Percentiles rank a stretch among this genome's conserved stretches.
Evolutionary conservation across 2,329 filamentous ascomycete genomes (phyloP).

Genomic region (Exophiala calicioides): DNA sequence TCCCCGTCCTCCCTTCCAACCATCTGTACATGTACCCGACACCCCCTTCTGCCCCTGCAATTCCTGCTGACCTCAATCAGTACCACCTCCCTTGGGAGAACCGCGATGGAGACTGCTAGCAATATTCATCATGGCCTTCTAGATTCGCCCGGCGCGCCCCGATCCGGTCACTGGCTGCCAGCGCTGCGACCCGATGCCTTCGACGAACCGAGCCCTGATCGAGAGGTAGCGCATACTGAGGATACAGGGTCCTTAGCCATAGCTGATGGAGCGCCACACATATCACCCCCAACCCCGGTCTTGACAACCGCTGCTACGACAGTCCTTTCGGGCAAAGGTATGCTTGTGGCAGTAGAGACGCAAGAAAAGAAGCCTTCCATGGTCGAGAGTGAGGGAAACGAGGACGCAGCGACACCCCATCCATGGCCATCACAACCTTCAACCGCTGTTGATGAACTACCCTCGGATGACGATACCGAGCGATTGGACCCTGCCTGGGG

Average conservation of each 20-base stretch:
- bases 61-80: constrained; percentile 19
- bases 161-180: constrained; percentile 55
- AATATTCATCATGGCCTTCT: constrained; percentile 9
- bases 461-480: constrained; percentile 26
- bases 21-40: constrained; percentile 19
- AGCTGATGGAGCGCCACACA: constrained; percentile 5
- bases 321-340: not conserved
- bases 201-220: constrained; percentile 8
- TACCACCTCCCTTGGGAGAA: constrained; percentile 3
- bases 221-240: not conserved
- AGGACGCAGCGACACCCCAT: not conserved
- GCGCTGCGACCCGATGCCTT: constrained; percentile 51
- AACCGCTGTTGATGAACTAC: constrained; percentile 20
- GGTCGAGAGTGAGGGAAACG: not conserved
- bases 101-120: constrained; percentile 13
- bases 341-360: not conserved
- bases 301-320: not conserved
- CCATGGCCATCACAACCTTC: constrained; percentile 7
- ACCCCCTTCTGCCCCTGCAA: constrained; percentile 3
- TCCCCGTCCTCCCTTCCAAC: constrained; percentile 4
- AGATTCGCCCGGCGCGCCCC: constrained; percentile 11
- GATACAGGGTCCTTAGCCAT: constrained; percentile 2
- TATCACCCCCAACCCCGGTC: constrained; percentile 14
- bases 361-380: not conserved
- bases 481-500: constrained; percentile 32